Percentiles rank a stretch among this genome's conserved stretches.
phyloP scores from a whole-genome alignment of 2,329 filamentous ascomycete species.

The Colletotrichum plurivorum region DNA sequence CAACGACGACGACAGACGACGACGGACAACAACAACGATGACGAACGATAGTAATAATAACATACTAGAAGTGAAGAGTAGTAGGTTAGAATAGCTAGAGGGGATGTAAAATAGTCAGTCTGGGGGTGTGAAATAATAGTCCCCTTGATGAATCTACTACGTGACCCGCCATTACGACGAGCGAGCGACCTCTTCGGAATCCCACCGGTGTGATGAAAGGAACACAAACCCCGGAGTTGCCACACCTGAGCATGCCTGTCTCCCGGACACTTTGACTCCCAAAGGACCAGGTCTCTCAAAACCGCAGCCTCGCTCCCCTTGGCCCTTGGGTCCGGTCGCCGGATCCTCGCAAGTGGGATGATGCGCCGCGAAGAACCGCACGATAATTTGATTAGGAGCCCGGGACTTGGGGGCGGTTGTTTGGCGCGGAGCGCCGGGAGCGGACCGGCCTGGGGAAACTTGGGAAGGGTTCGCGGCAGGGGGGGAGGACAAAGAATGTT shows the following conservation, averaged over 20 bases:
- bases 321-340: background rate
- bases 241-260: background rate
- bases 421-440: slow-evolving; percentile 31
- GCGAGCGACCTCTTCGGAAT: slow-evolving; percentile 1
- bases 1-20: no score
- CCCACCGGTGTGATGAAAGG: slow-evolving; percentile 6
- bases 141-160: background rate
- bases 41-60: no score
- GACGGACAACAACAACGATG: no score
- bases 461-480: slow-evolving; percentile 24
- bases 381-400: slow-evolving; percentile 19
- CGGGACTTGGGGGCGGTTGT: background rate
- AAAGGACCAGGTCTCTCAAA: background rate
- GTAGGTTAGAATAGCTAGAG: no score
- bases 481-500: slow-evolving; percentile 16
- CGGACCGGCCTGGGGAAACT: slow-evolving; percentile 35
- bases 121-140: background rate
- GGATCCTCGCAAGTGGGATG: slow-evolving; percentile 17
- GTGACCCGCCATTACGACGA: background rate
- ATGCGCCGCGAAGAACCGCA: slow-evolving; percentile 23
- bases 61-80: no score
- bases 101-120: no score
- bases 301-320: background rate
- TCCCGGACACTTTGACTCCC: slow-evolving; percentile 4
- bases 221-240: background rate